Base-by-base conservation (phyloP, 805 yeast species). In the Ogataea minuta region DNA sequence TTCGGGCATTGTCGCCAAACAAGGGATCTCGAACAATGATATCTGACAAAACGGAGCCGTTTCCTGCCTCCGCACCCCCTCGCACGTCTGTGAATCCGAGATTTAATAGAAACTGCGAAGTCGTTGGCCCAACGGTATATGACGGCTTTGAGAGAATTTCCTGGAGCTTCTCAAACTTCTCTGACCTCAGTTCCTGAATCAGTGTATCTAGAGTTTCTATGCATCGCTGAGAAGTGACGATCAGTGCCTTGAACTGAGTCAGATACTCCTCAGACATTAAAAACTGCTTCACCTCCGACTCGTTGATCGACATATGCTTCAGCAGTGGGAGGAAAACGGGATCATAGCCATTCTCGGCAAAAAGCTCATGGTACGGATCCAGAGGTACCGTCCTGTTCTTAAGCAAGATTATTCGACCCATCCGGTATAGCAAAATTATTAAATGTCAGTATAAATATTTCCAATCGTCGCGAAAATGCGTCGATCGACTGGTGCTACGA, bases 81-180 rank as follows among this genome's bases (percentile, higher is more conserved):
- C 77, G 62, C 0, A 91, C 73, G 44, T 77, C 74, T 1, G 41
- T 54, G 56, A 89, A 91, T 1, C 96, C 96, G 21, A 78, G 59
- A 6, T 67, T 64, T 2, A 56, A 44, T 9, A 91, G 59, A 12
- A 83, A 76, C 11, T 67, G 65, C 13, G 72, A 74, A 0, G 98
- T 91, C 0, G 95, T 89, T 1, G 96, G 96, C 0, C 98, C 98
- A 5, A 91, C 96, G 0, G 96, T 87, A 54, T 80, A 91, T 0
- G 83, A 81, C 0, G 80, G 75, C 50, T 78, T 79, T 3, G 47
- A 38, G 6, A 76, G 56, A 1, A 80, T 63, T 0, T 34, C 38
- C 6, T 56, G 49, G 11, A 57, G 33, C 19, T 25, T 16, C 5
- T 27, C 34, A 38, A 44, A 49, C 6, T 30, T 38, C 11, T 45